phyloP scores from a whole-genome alignment of 129 eudicot genomes.

The Tagetes patula region DNA sequence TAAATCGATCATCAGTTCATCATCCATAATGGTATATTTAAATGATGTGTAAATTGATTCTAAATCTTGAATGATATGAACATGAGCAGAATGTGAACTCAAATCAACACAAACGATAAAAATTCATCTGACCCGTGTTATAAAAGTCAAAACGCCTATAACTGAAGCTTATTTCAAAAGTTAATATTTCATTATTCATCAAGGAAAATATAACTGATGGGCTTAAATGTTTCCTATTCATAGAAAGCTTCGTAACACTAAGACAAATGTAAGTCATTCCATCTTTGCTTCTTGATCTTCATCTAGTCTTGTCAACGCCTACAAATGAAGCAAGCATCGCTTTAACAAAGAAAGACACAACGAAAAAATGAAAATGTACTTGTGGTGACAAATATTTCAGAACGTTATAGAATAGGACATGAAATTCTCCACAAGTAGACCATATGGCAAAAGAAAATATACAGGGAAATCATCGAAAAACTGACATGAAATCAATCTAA shows the following conservation, averaged over 20 bases:
- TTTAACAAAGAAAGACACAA: conserved; percentile 40
- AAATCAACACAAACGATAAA: conserved; percentile 6
- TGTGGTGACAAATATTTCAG: conserved; percentile 10
- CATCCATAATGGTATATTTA: conserved; percentile 4
- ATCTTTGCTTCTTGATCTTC: conserved; percentile 64
- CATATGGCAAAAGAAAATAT: background rate
- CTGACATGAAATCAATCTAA: background rate
- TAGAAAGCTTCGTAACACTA: conserved; percentile 27
- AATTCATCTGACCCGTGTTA: background rate
- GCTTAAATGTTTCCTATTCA: conserved; percentile 27
- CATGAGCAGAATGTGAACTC: conserved; percentile 7
- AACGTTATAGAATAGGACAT: background rate
- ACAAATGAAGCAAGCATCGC: conserved; percentile 60
- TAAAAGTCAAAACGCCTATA: conserved; percentile 18
- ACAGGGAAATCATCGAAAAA: background rate
- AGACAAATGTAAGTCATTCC: conserved; percentile 43
- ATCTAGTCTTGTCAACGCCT: conserved; percentile 88
- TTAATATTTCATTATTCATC: conserved; percentile 27
- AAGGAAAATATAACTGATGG: conserved; percentile 22
- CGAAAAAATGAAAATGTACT: conserved; percentile 12
- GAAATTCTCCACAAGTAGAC: conserved; percentile 3
- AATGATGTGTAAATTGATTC: background rate
- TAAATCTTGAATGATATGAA: conserved; percentile 19
- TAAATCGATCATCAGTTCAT: conserved; percentile 24
- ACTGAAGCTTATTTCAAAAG: conserved; percentile 25